These are phyloP conservation scores for Monosporascus sp. DNA, from an alignment of 2,329 filamentous ascomycete genomes.

Conservation along the genomic window DNA sequence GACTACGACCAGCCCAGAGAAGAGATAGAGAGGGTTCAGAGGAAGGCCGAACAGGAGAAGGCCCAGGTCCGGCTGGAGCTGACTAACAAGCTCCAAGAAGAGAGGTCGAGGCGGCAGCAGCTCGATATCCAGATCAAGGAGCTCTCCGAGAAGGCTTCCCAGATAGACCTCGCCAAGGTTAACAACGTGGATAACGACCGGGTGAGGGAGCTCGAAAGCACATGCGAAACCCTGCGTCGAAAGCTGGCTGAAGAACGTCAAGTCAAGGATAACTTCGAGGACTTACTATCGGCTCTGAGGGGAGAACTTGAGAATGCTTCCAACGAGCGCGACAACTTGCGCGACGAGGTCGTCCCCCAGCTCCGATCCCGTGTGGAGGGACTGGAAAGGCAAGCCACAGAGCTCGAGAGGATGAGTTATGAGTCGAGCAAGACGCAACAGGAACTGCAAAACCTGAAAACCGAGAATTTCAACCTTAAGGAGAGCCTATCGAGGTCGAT, in stretches of 20 bases:
- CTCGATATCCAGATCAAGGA: conserved; percentile 81
- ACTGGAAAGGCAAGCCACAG: conserved; percentile 67
- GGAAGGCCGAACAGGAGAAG: conserved; percentile 85
- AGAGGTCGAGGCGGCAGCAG: conserved; percentile 67
- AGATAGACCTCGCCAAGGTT: conserved; percentile 50
- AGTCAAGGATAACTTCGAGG: conserved; percentile 89
- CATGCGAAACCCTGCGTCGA: conserved; percentile 76
- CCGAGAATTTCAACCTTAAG: conserved; percentile 57
- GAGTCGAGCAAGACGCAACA: conserved; percentile 84
- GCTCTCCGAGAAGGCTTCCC: conserved; percentile 72
- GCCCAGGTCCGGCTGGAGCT: conserved; percentile 81
- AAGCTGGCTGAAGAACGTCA: conserved; percentile 79
- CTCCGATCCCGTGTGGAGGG: conserved; percentile 72
- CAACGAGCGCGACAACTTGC: conserved; percentile 86
- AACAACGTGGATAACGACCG: conserved; percentile 54
- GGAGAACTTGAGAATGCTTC: conserved; percentile 75
- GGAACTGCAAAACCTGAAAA: conserved; percentile 67
- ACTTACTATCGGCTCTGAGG: conserved; percentile 78
- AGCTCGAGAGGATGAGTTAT: conserved; percentile 69
- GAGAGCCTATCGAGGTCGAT: conserved; percentile 23
- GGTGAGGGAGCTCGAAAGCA: conserved; percentile 71
- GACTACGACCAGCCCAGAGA: conserved; percentile 58
- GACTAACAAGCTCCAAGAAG: conserved; percentile 81
- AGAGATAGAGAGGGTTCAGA: conserved; percentile 77
- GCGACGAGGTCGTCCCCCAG: conserved; percentile 81